A percentile compares a stretch with the other conserved stretches of the same genome.
These are phyloP conservation scores for Exophiala aquamarina DNA, from an alignment of 2,329 filamentous ascomycete species.

Conservation along the genomic window DNA sequence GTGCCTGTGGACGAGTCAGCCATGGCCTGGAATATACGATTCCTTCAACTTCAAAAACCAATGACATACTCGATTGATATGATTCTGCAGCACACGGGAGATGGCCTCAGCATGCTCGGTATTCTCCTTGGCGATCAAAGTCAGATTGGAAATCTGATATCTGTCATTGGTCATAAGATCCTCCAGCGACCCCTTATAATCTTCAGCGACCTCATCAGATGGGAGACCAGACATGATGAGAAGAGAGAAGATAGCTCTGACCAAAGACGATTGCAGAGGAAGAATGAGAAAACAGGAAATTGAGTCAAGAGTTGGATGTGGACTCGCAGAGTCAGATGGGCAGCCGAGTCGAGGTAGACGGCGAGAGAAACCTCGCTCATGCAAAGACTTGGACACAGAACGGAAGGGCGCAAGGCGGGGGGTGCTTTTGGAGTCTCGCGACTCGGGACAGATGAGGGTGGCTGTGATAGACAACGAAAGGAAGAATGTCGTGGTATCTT, in stretches of 20 bases:
- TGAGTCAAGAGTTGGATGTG: constrained; percentile 11
- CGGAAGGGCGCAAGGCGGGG: not conserved
- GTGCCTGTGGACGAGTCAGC: constrained; percentile 59
- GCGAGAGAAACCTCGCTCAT: constrained; percentile 8
- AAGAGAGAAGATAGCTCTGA: constrained; percentile 23
- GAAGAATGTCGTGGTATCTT: constrained; percentile 30
- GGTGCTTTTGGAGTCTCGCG: constrained; percentile 4
- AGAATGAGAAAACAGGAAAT: constrained; percentile 23
- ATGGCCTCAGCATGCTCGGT: constrained; percentile 94
- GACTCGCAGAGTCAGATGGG: constrained; percentile 19
- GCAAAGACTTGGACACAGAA: constrained; percentile 7
- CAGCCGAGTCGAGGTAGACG: constrained; percentile 8
- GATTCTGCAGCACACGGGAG: constrained; percentile 82
- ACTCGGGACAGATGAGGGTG: constrained; percentile 13
- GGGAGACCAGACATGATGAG: constrained; percentile 62
- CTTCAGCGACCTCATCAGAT: constrained; percentile 86
- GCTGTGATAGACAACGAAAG: constrained; percentile 24
- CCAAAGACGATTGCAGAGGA: constrained; percentile 25
- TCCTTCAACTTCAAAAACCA: constrained; percentile 2
- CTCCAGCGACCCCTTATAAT: constrained; percentile 90
- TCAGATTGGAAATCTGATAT: constrained; percentile 95
- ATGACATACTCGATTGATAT: constrained; percentile 86
- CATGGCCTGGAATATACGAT: constrained; percentile 32
- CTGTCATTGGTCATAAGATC: constrained; percentile 88
- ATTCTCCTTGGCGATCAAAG: constrained; percentile 95